Evolutionary conservation across 2,329 filamentous ascomycete genomes (phyloP).

Genomic region (Hymenoscyphus albidus): DNA sequence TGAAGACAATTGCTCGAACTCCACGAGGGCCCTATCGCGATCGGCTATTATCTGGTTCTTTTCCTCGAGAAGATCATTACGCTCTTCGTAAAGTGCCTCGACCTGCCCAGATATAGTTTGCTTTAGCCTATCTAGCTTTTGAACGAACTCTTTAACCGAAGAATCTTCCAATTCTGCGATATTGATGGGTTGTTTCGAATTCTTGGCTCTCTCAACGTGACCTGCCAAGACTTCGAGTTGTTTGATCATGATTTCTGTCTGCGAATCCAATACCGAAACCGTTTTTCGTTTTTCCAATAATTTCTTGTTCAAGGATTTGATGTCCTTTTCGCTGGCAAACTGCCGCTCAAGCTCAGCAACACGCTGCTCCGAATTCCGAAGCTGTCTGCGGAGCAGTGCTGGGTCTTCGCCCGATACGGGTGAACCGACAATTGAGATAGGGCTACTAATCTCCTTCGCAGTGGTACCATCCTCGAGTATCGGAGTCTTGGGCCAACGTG

Average conservation of each 20-base stretch:
- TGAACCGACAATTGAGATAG: slow-evolving; percentile 55
- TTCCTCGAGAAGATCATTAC: slow-evolving; percentile 80
- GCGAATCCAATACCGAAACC: slow-evolving; percentile 87
- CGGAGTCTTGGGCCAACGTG: slow-evolving; percentile 66
- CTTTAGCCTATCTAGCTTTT: slow-evolving; percentile 63
- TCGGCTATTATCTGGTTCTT: slow-evolving; percentile 76
- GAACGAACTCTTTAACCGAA: slow-evolving; percentile 86
- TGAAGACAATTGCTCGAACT: slow-evolving; percentile 90
- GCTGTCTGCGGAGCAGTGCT: slow-evolving; percentile 65
- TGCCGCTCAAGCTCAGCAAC: slow-evolving; percentile 85
- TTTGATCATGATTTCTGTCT: slow-evolving; percentile 91
- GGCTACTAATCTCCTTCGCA: slow-evolving; percentile 65
- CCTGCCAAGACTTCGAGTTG: slow-evolving; percentile 87
- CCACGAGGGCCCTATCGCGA: slow-evolving; percentile 88
- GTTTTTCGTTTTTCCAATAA: slow-evolving; percentile 91
- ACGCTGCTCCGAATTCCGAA: slow-evolving; percentile 76
- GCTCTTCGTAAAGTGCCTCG: slow-evolving; percentile 62
- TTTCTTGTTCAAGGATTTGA: slow-evolving; percentile 71
- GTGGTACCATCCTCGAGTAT: slow-evolving; percentile 50
- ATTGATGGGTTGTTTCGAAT: slow-evolving; percentile 75
- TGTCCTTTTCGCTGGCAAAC: slow-evolving; percentile 53
- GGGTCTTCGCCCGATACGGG: slow-evolving; percentile 59
- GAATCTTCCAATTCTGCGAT: slow-evolving; percentile 80
- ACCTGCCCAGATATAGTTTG: slow-evolving; percentile 54
- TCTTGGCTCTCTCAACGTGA: slow-evolving; percentile 82